These are phyloP conservation scores for Xylaria acuta DNA, from an alignment of 495 filamentous ascomycete genomes.

Conservation along the genomic window DNA sequence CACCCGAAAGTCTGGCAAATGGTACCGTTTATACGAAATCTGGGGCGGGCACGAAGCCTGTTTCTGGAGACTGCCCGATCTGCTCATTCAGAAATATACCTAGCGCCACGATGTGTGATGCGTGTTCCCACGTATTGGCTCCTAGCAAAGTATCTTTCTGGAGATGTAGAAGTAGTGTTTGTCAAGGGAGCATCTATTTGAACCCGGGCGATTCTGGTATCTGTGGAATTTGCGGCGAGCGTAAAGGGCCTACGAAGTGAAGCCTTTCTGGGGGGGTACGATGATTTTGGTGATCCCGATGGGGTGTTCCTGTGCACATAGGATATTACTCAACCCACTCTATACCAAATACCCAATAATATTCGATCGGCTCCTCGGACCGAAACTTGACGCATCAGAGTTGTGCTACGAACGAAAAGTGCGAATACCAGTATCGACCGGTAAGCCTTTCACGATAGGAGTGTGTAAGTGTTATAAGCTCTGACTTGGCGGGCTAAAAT, in stretches of 20 bases:
- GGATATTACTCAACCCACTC: not conserved
- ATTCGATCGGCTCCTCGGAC: not conserved
- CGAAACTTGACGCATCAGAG: not conserved
- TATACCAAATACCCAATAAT: not conserved
- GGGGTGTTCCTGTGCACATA: not conserved
- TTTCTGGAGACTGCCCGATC: conserved; percentile 54
- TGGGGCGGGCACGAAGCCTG: conserved; percentile 6
- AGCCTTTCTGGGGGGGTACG: not conserved
- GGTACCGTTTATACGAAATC: not conserved
- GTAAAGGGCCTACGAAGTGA: conserved; percentile 33
- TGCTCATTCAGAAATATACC: conserved; percentile 67
- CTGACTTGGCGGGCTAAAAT: not conserved
- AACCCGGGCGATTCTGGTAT: conserved; percentile 69
- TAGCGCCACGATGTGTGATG: conserved; percentile 59
- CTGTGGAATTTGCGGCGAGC: conserved; percentile 70
- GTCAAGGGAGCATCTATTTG: conserved; percentile 60
- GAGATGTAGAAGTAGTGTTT: conserved; percentile 63
- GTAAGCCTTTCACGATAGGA: not conserved
- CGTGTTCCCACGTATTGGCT: conserved; percentile 71
- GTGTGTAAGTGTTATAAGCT: not conserved
- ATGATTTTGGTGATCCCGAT: not conserved
- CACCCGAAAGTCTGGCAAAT: not conserved
- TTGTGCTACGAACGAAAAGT: not conserved
- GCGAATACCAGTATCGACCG: not conserved
- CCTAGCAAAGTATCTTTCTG: conserved; percentile 58